phyloP scores from a whole-genome alignment of 108 stramenopile species.

The Bacterosira constricta region DNA sequence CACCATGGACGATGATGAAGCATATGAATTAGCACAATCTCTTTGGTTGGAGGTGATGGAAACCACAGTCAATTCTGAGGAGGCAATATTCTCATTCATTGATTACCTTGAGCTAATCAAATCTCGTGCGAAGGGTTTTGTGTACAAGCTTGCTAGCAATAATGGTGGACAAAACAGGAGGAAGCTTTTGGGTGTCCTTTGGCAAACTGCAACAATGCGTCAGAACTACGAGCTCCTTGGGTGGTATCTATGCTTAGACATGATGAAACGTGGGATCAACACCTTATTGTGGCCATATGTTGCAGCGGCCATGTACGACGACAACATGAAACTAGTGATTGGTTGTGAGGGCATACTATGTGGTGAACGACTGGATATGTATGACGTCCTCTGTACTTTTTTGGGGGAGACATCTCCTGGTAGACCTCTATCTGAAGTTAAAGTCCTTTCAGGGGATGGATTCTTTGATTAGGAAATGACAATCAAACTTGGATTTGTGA shows the following conservation, averaged over 20 bases:
- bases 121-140: too few species aligned
- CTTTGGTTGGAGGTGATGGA: too few species aligned
- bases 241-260: conserved; percentile 11
- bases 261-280: conserved; percentile 28
- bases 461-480: conserved; percentile 8
- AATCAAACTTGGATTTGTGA: not conserved
- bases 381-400: conserved; percentile 15
- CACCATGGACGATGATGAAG: too few species aligned
- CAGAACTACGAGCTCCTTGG: conserved; percentile 26
- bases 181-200: too few species aligned
- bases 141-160: too few species aligned
- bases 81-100: too few species aligned
- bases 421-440: not conserved
- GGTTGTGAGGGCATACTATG: conserved; percentile 29
- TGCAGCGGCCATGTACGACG: conserved; percentile 14
- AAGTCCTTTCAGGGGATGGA: conserved; percentile 9
- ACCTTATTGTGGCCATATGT: conserved; percentile 22
- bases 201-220: conserved; percentile 27
- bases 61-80: too few species aligned
- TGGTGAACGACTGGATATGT: conserved; percentile 9
- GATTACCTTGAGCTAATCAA: too few species aligned
- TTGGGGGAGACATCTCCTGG: conserved; percentile 3
- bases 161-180: too few species aligned
- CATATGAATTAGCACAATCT: too few species aligned
- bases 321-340: conserved; percentile 4